Evolutionary conservation across 78 protist species (phyloP).

Genomic region (Chrysochromulina parva): DNA sequence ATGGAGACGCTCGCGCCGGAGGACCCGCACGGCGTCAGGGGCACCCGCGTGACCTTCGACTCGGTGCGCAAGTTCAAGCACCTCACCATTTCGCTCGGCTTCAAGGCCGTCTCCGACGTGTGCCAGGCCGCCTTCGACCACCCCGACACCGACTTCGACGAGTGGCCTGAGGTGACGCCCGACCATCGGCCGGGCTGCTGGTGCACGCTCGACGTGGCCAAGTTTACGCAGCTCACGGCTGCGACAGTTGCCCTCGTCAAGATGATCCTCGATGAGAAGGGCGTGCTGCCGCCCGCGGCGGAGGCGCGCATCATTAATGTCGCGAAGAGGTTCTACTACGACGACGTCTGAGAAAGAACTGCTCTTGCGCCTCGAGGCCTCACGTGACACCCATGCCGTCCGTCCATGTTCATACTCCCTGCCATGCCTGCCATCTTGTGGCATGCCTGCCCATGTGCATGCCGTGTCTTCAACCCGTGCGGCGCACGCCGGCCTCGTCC

Average conservation of each 20-base stretch:
- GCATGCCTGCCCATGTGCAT: too few relatives aligned
- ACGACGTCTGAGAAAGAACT: background rate
- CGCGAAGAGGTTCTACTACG: slow-evolving; percentile 20
- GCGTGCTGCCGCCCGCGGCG: slow-evolving; percentile 16
- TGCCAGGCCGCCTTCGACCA: background rate
- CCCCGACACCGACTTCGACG: too few relatives aligned
- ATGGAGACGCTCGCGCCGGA: background rate
- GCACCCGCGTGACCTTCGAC: background rate
- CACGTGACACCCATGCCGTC: too few relatives aligned
- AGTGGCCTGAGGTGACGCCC: background rate
- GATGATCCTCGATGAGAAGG: slow-evolving; percentile 10
- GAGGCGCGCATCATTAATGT: slow-evolving; percentile 11
- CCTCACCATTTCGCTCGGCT: slow-evolving; percentile 1
- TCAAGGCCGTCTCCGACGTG: slow-evolving; percentile 14
- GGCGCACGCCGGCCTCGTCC: too few relatives aligned
- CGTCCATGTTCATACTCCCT: too few relatives aligned
- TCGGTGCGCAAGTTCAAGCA: slow-evolving; percentile 10
- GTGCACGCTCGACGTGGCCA: background rate
- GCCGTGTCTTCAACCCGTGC: too few relatives aligned
- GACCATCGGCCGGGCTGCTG: slow-evolving; percentile 3
- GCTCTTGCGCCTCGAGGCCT: too few relatives aligned
- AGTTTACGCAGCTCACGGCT: background rate
- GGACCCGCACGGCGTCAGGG: too few relatives aligned
- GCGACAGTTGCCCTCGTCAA: background rate
- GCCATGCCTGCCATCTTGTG: too few relatives aligned